phyloP scores from a whole-genome alignment of 441 rosid genomes.

The Corymbia citriodora region DNA sequence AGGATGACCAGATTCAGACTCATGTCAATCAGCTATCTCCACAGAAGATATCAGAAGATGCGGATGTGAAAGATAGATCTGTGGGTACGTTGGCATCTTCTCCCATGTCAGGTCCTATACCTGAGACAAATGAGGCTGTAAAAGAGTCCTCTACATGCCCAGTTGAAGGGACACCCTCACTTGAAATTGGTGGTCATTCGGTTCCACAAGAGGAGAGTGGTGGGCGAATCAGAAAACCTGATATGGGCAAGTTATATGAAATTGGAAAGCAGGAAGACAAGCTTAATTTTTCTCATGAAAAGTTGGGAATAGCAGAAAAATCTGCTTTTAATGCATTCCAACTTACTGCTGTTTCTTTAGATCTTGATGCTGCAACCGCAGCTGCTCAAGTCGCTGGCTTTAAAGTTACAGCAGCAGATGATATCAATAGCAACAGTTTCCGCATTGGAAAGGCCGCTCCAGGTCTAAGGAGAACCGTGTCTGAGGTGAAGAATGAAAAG shows the following conservation, averaged over 20 bases:
- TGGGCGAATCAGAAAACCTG: slow-evolving; percentile 32
- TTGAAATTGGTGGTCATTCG: slow-evolving; percentile 22
- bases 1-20: slow-evolving; percentile 30
- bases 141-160: slow-evolving; percentile 26
- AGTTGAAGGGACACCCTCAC: slow-evolving; percentile 21
- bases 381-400: slow-evolving; percentile 22
- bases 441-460: slow-evolving; percentile 4
- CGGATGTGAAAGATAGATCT: slow-evolving; percentile 26
- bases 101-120: slow-evolving; percentile 30
- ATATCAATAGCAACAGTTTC: slow-evolving; percentile 24
- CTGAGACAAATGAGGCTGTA: slow-evolving; percentile 28
- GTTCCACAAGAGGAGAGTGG: slow-evolving; percentile 26
- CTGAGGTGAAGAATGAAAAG: slow-evolving; percentile 25
- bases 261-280: slow-evolving; percentile 23
- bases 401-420: slow-evolving; percentile 24
- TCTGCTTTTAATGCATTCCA: neutral
- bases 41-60: slow-evolving; percentile 11
- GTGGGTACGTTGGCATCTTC: slow-evolving; percentile 21
- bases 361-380: slow-evolving; percentile 18
- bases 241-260: slow-evolving; percentile 21
- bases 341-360: slow-evolving; percentile 31
- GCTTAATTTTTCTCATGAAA: slow-evolving; percentile 15
- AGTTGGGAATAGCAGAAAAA: slow-evolving; percentile 1
- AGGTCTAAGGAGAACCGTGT: slow-evolving; percentile 21
- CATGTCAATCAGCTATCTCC: slow-evolving; percentile 17